These are phyloP conservation scores for Hylodesmum podocarpum DNA, from an alignment of 306 rosid species.

Conservation along the genomic window DNA sequence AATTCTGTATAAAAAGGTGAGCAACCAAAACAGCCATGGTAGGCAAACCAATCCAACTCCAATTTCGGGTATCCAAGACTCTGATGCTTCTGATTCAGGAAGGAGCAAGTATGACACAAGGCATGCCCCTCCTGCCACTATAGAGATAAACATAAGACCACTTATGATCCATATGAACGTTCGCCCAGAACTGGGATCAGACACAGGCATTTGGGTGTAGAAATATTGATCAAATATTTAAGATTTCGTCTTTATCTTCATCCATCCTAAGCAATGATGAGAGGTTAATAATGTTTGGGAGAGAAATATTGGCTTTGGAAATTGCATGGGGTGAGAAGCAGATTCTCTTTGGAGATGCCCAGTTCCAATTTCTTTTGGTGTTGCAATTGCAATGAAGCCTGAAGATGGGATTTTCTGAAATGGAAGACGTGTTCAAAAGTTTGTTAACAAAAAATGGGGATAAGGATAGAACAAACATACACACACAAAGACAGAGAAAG, in stretches of 20 bases:
- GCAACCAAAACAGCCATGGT: conserved; percentile 86
- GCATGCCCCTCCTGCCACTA: conserved; percentile 62
- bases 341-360: conserved; percentile 8
- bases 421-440: conserved; percentile 37
- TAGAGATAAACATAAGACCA: conserved; percentile 42
- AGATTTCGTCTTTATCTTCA: conserved; percentile 33
- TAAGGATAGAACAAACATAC: conserved; percentile 21
- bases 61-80: conserved; percentile 52
- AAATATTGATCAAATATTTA: conserved; percentile 28
- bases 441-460: conserved; percentile 42
- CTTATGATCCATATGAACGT: conserved; percentile 59
- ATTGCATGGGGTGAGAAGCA: conserved; percentile 8
- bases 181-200: conserved; percentile 50
- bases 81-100: conserved; percentile 40
- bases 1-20: conserved; percentile 64
- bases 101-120: conserved; percentile 51
- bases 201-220: conserved; percentile 53
- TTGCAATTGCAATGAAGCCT: conserved; percentile 23
- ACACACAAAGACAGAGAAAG: conserved; percentile 31
- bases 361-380: background rate
- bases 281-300: background rate
- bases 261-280: conserved; percentile 34
- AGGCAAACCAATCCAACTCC: conserved; percentile 69
- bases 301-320: conserved; percentile 7
- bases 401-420: conserved; percentile 34